Evolutionary conservation across 2,329 filamentous ascomycete species (phyloP).

Genomic region (Phaeophleospora eucalypticola): DNA sequence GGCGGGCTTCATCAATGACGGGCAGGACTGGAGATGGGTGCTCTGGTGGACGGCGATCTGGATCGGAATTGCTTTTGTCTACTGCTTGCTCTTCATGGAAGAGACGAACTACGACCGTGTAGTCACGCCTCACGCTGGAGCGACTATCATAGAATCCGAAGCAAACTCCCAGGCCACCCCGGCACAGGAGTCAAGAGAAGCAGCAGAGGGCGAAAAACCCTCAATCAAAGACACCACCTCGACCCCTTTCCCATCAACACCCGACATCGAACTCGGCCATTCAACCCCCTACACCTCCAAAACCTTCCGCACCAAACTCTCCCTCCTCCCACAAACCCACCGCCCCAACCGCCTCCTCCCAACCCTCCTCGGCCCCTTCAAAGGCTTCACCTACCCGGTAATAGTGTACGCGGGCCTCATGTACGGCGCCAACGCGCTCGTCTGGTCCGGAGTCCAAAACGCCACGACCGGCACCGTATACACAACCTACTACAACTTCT

Average conservation of each 20-base stretch:
- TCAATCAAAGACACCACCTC: background rate
- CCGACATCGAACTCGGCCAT: too few species aligned
- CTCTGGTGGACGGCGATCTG: slow-evolving; percentile 54
- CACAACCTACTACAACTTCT: slow-evolving; percentile 34
- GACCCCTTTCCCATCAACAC: background rate
- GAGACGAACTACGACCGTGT: slow-evolving; percentile 51
- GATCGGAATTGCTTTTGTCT: slow-evolving; percentile 45
- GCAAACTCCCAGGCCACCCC: background rate
- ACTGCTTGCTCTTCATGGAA: slow-evolving; percentile 58
- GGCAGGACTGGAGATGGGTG: slow-evolving; percentile 48
- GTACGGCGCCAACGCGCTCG: slow-evolving; percentile 25
- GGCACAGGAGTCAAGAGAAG: too few species aligned
- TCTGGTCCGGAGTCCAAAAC: slow-evolving; percentile 25
- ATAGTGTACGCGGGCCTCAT: slow-evolving; percentile 25
- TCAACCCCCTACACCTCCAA: too few species aligned
- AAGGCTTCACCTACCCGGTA: slow-evolving; percentile 23
- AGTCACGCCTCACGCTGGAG: background rate
- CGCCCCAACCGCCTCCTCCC: slow-evolving; percentile 42
- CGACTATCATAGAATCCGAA: background rate
- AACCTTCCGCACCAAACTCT: slow-evolving; percentile 43
- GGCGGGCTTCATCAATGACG: slow-evolving; percentile 48
- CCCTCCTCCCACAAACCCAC: slow-evolving; percentile 34
- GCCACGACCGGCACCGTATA: slow-evolving; percentile 34
- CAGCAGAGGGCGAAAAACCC: too few species aligned
- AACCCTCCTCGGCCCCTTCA: slow-evolving; percentile 31